Evolutionary conservation across 2,329 filamentous ascomycete genomes (phyloP), one percentile per base, ranked within the genome.

Genomic region (Colletotrichum destructivum): DNA sequence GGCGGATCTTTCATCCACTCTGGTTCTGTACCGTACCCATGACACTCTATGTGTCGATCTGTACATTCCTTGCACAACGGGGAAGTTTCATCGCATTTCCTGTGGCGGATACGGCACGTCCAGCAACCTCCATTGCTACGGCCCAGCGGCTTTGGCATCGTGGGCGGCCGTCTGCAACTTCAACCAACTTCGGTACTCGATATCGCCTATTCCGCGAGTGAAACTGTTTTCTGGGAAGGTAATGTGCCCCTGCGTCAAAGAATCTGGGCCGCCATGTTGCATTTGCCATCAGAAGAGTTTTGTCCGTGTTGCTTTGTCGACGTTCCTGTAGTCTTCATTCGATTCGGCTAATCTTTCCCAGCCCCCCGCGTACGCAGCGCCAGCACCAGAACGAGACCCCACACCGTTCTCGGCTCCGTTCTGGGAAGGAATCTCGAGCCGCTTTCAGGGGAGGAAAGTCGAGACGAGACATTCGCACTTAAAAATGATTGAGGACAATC

Each of bases 1-100:
- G 31, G 15, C 3, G 67, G 62, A 38, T 70, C 71, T 60, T 81
- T 79, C 52, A 81, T 79, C 80, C 81, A 83, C 2, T 73, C 73
- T 2, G 82, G 82, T 74, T 81, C 79, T 2, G 79, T 74, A 0
- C 78, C 80, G 38, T 79, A 79, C 4, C 77, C 77, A 42, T 79
- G 73, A 47, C 77, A 79, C 2, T 62, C 66, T 7, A 79, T 77
- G 4, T 65, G 62, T 0, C 76, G 65, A 18, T 73, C 74, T 38
- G 60, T 72, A 60, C 78, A 79, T 35, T 77, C 76, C 35, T 67
- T 73, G 38, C 77, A 79, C 9, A 60, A 60, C 0, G 78, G 78
- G 0, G 61, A 69, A 13, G 57, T 54, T 54, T 79, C 77, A 62
- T 78, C 77, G 68, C 78, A 80, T 62, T 78, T 78, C 21, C 76